A percentile compares a stretch with the other conserved stretches of the same genome.
phyloP scores from a whole-genome alignment of 1,139 yeast genomes.

The Kurtzmaniella natalensis region DNA sequence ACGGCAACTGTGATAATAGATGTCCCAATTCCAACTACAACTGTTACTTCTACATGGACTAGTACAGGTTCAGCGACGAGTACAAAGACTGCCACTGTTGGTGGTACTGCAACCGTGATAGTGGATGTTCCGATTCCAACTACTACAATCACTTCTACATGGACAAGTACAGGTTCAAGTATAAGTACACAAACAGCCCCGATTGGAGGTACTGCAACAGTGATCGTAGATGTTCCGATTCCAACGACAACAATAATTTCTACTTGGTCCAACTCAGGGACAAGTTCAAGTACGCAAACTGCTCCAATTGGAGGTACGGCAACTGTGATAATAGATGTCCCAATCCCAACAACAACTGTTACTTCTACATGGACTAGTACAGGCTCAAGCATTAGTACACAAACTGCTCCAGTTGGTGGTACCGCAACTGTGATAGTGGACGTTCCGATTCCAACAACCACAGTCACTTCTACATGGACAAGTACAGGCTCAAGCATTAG shows the following conservation, averaged over 20 bases:
- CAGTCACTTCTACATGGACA: conserved; percentile 21
- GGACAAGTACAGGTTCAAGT: conserved; percentile 7
- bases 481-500: conserved; percentile 16
- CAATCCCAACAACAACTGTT: conserved; percentile 4
- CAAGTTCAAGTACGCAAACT: neutral
- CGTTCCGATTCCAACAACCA: conserved; percentile 13
- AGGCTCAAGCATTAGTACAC: conserved; percentile 6
- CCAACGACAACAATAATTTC: conserved; percentile 7
- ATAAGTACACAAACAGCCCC: conserved; percentile 13
- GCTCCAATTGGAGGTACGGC: conserved; percentile 6
- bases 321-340: conserved; percentile 4
- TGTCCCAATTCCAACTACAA: conserved; percentile 7
- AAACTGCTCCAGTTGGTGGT: conserved; percentile 7
- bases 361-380: conserved; percentile 6
- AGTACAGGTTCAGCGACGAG: conserved; percentile 9
- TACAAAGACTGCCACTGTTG: conserved; percentile 6
- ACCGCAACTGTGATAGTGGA: conserved; percentile 12
- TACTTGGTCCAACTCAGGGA: conserved; percentile 2
- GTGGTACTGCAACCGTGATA: conserved; percentile 10
- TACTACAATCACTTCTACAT: conserved; percentile 9
- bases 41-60: conserved; percentile 7
- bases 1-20: conserved; percentile 5
- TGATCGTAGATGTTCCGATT: conserved; percentile 9
- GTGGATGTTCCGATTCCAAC: conserved; percentile 12
- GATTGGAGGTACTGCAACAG: conserved; percentile 10